These are phyloP conservation scores for Gomphus bonarii DNA, from an alignment of 1,284 basidiomycete genomes.

Conservation along the genomic window DNA sequence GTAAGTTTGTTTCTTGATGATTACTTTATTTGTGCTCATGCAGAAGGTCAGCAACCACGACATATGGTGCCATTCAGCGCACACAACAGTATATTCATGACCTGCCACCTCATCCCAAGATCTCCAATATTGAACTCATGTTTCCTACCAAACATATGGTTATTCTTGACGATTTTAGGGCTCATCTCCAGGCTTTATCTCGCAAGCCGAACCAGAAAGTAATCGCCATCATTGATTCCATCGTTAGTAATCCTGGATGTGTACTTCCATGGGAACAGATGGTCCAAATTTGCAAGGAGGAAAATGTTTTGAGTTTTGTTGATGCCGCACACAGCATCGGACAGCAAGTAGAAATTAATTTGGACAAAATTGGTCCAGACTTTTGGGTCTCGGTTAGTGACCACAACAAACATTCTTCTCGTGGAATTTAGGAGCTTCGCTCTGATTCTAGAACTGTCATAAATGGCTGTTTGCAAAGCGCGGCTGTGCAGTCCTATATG, in stretches of 20 bases:
- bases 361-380: slow-evolving; percentile 54
- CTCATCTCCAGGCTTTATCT: slow-evolving; percentile 26
- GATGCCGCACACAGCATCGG: slow-evolving; percentile 85
- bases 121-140: slow-evolving; percentile 39
- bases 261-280: slow-evolving; percentile 75
- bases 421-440: not conserved
- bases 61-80: slow-evolving; percentile 52
- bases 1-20: slow-evolving; percentile 21
- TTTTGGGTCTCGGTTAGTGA: slow-evolving; percentile 67
- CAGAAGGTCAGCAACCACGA: slow-evolving; percentile 42
- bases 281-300: slow-evolving; percentile 57
- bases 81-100: slow-evolving; percentile 56
- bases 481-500: slow-evolving; percentile 65
- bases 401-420: not conserved
- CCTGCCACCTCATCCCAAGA: slow-evolving; percentile 36
- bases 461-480: slow-evolving; percentile 79
- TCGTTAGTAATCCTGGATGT: slow-evolving; percentile 63
- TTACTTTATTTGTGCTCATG: not conserved
- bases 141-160: slow-evolving; percentile 58
- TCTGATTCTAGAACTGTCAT: slow-evolving; percentile 53
- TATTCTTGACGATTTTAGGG: slow-evolving; percentile 47
- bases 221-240: slow-evolving; percentile 68
- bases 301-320: slow-evolving; percentile 58
- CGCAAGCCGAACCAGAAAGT: slow-evolving; percentile 31
- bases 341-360: slow-evolving; percentile 39